Evolutionary conservation across 2,329 filamentous ascomycete species (phyloP).

Genomic region (Alternaria gansuensis): DNA sequence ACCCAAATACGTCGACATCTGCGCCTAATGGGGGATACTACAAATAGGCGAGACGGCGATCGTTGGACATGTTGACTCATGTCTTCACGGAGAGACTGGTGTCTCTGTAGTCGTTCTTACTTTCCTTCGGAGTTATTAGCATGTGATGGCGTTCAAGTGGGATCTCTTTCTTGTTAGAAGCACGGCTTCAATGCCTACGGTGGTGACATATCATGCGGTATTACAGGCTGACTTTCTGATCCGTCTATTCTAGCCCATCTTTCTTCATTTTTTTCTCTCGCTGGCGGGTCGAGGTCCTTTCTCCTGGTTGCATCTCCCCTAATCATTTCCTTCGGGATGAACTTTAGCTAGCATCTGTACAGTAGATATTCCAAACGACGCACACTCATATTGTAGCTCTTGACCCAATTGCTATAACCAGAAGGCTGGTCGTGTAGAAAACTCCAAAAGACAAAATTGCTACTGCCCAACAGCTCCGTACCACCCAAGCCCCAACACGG

Average conservation of each 20-base stretch:
- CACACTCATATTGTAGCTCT: background rate
- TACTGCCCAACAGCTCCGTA: slow-evolving; percentile 50
- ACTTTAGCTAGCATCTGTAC: slow-evolving; percentile 3
- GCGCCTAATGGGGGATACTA: slow-evolving; percentile 45
- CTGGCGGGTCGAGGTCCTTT: slow-evolving; percentile 16
- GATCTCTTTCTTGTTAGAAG: background rate
- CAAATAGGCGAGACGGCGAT: slow-evolving; percentile 22
- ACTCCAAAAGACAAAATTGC: background rate
- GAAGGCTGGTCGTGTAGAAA: too few species aligned
- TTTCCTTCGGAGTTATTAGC: background rate
- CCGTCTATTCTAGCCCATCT: background rate
- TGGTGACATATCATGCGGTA: background rate
- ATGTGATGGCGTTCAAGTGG: background rate
- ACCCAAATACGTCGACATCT: slow-evolving; percentile 42
- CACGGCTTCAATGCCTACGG: background rate
- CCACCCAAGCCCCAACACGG: slow-evolving; percentile 52
- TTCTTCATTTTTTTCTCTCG: background rate
- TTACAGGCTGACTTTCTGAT: background rate
- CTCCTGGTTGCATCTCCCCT: slow-evolving; percentile 17
- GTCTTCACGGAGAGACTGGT: background rate
- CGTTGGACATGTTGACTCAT: background rate
- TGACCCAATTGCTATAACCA: background rate
- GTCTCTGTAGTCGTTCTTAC: background rate
- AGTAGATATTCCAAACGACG: background rate
- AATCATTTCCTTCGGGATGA: slow-evolving; percentile 1